These are phyloP conservation scores for Hypoxylon crocopeplum DNA, from an alignment of 495 filamentous ascomycete species.

Conservation along the genomic window DNA sequence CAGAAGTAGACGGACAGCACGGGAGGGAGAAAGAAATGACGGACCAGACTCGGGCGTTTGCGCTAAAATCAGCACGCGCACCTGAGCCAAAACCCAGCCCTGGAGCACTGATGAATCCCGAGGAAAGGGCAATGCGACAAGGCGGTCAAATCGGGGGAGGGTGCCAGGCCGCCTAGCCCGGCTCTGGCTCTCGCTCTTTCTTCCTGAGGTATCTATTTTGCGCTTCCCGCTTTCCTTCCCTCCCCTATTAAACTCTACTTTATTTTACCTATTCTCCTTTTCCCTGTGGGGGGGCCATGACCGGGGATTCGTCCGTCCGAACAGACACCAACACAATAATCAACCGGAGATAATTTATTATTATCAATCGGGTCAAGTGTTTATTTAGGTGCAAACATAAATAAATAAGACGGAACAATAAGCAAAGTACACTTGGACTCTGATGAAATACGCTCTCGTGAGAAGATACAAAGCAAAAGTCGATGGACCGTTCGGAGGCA, in stretches of 20 bases:
- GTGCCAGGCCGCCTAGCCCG: constrained; percentile 33
- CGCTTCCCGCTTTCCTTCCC: background rate
- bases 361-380: too few species aligned
- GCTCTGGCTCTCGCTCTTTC: constrained; percentile 21
- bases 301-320: constrained; percentile 31
- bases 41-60: constrained; percentile 41
- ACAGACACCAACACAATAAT: too few species aligned
- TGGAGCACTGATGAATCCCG: constrained; percentile 37
- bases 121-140: constrained; percentile 35
- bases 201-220: background rate
- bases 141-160: constrained; percentile 38
- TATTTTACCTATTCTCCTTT: constrained; percentile 15
- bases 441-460: too few species aligned
- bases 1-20: constrained; percentile 34
- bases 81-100: constrained; percentile 31
- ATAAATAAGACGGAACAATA: too few species aligned
- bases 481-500: constrained; percentile 19
- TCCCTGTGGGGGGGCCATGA: constrained; percentile 26
- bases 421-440: too few species aligned
- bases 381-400: too few species aligned
- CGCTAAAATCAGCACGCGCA: constrained; percentile 40
- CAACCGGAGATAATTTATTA: background rate
- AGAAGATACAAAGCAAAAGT: too few species aligned
- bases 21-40: constrained; percentile 37
- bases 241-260: background rate